phyloP scores from a whole-genome alignment of 768 basidiomycete species.

The Auriscalpium orientale region DNA sequence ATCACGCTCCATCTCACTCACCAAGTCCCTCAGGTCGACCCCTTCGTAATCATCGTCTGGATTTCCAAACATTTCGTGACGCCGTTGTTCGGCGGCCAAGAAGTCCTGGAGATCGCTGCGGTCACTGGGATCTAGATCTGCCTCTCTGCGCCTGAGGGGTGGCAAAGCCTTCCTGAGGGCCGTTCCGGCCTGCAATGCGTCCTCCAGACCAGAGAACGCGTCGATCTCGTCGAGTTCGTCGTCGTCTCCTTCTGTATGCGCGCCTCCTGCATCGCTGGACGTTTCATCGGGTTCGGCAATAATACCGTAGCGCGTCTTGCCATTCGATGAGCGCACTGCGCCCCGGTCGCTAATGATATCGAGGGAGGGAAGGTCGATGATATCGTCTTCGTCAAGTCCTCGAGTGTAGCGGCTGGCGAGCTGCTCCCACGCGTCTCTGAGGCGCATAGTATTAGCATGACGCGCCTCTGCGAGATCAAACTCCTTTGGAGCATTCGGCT shows the following conservation, averaged over 20 bases:
- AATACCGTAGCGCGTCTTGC: slow-evolving; percentile 43
- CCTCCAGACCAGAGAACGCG: slow-evolving; percentile 31
- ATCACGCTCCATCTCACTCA: slow-evolving; percentile 15
- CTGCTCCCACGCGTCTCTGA: slow-evolving; percentile 57
- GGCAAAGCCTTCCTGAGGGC: slow-evolving; percentile 29
- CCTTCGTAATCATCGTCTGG: slow-evolving; percentile 34
- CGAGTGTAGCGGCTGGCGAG: slow-evolving; percentile 63
- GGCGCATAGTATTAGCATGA: slow-evolving; percentile 46
- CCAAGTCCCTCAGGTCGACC: slow-evolving; percentile 1
- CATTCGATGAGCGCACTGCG: slow-evolving; percentile 38
- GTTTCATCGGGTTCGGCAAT: slow-evolving; percentile 33
- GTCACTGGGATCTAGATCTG: slow-evolving; percentile 39
- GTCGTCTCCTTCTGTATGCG: slow-evolving; percentile 44
- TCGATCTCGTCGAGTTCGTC: slow-evolving; percentile 49
- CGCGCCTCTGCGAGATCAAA: slow-evolving; percentile 47
- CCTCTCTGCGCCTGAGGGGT: slow-evolving; percentile 20
- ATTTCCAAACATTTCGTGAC: slow-evolving; percentile 41
- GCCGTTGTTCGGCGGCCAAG: slow-evolving; percentile 50
- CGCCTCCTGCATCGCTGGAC: slow-evolving; percentile 27
- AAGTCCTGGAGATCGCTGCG: slow-evolving; percentile 61
- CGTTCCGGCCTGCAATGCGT: slow-evolving; percentile 20
- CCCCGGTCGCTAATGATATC: slow-evolving; percentile 66
- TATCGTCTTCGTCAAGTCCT: slow-evolving; percentile 71
- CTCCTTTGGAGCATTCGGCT: slow-evolving; percentile 11
- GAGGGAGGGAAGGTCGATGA: slow-evolving; percentile 58